A percentile compares a stretch with the other conserved stretches of the same genome.
Conservation (phyloP, 176 grass and related monocot species). For the Pontederia crassipes region DNA sequence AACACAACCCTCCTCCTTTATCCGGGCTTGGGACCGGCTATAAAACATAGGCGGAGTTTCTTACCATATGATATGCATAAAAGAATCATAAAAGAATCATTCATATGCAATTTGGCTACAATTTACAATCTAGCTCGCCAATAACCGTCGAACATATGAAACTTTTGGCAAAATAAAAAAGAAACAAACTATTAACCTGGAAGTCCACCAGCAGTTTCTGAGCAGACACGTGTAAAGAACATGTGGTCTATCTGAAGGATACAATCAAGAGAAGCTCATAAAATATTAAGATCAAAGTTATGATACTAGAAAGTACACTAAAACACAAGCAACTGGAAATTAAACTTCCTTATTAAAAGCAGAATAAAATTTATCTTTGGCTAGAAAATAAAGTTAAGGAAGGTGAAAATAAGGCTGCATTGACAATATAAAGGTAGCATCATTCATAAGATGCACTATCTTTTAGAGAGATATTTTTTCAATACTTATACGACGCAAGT, state of each 20-base stretch:
- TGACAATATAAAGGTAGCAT: neutral
- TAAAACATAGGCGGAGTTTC: no score
- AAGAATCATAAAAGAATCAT: neutral
- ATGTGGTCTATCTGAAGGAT: conserved; percentile 81
- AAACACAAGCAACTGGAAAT: neutral
- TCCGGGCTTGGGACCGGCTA: no score
- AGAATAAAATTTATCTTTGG: neutral
- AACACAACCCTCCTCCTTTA: no score
- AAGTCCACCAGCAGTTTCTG: conserved; percentile 97
- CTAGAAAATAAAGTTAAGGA: neutral
- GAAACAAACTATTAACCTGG: conserved; percentile 39
- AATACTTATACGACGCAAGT: neutral
- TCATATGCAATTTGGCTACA: neutral
- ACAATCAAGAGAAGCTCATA: conserved; percentile 12
- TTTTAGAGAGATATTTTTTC: neutral
- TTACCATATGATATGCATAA: neutral
- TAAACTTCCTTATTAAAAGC: neutral
- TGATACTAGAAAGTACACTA: conserved; percentile 16
- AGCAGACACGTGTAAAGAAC: conserved; percentile 89
- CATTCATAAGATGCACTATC: neutral
- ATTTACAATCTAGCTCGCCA: neutral
- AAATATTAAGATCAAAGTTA: conserved; percentile 7
- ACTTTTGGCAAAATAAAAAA: neutral
- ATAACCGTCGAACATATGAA: no score
- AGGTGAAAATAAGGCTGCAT: neutral